Base-by-base conservation (phyloP, 192 early-diverging fungal genomes). In the Cetraspora pellucida region DNA sequence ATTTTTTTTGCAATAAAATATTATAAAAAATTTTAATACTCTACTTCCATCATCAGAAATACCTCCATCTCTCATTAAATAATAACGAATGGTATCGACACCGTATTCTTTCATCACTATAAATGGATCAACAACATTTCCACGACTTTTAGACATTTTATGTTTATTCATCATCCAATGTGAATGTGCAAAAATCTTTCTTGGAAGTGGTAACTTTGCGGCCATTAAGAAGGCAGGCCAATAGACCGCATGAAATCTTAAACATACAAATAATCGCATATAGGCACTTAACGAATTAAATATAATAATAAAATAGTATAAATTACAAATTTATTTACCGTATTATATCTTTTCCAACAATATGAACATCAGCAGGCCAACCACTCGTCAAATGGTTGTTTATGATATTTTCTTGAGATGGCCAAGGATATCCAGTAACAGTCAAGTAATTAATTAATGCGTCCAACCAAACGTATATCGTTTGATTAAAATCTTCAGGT, bases 341-440 rank as follows among this genome's bases (percentile, higher is more conserved):
- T n/a, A n/a, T n/a, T n/a, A 99, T 99, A 74, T 99, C 97, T 77
- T 99, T 97, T 55, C 97, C 97, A 2, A 99, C 89, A 1, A 99
- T 85, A 58, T 99, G 97, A 17, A 91, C 82, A 50, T 89, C 85
- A 14, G 94, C 91, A 2, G 95, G 93, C 86, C 87, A 90, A 23
- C 71, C 85, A 58, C 75, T 71, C 11, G 47, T 61, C 27, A 81
- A 78, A 23, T 17, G 52, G 7, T 78, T 61, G 6, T 81, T 77
- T 1, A 45, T 66, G n/a, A 64, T 66, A 52, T 79, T 52, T 13
- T 72, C 66, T 46, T 59, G 27, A n/a, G n/a, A n/a, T n/a, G n/a
- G n/a, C 93, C 93, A 92, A 17, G 95, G 95, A 80, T 91, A 98
- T 49, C 95, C 95, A 54, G 89, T 82, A 2, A 92, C 92, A 6